Percentiles rank a stretch among this genome's conserved stretches.
Conservation (phyloP, 148 eudicot species). For the Spergularia bocconei region DNA sequence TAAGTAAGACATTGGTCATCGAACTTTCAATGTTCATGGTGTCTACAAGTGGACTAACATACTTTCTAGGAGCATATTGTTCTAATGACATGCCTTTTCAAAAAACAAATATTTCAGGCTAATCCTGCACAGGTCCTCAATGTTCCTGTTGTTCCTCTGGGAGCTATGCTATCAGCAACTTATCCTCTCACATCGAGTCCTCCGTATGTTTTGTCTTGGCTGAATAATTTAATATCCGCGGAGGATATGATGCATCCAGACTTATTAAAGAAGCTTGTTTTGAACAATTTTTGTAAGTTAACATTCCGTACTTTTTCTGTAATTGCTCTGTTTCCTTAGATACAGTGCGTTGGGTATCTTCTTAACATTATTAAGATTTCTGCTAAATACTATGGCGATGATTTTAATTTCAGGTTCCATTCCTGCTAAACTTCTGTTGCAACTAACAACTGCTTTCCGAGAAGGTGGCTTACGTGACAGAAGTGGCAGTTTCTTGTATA, state of each 20-base stretch:
- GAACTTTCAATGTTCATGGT: neutral
- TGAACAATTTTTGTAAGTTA: constrained; percentile 89
- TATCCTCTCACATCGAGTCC: constrained; percentile 86
- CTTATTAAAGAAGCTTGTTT: constrained; percentile 74
- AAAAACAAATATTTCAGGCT: constrained; percentile 50
- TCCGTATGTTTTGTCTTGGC: constrained; percentile 89
- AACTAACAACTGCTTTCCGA: constrained; percentile 73
- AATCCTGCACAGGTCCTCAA: constrained; percentile 94
- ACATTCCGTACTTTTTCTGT: too few relatives aligned
- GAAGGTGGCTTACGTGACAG: constrained; percentile 88
- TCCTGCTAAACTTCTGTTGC: constrained; percentile 83
- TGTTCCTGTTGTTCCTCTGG: constrained; percentile 96
- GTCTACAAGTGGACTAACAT: constrained; percentile 14
- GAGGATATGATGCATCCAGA: constrained; percentile 98
- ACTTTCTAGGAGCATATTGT: neutral
- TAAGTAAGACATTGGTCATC: constrained; percentile 37
- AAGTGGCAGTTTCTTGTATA: constrained; percentile 75
- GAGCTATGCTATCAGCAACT: constrained; percentile 82
- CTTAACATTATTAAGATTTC: neutral
- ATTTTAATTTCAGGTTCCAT: constrained; percentile 64
- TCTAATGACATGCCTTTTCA: neutral
- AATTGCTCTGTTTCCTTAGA: too few relatives aligned
- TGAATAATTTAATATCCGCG: constrained; percentile 81
- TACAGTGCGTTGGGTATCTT: neutral
- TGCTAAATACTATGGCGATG: neutral